Conservation (phyloP, 176 grass and related monocot genomes). For the Juncus effusus region DNA sequence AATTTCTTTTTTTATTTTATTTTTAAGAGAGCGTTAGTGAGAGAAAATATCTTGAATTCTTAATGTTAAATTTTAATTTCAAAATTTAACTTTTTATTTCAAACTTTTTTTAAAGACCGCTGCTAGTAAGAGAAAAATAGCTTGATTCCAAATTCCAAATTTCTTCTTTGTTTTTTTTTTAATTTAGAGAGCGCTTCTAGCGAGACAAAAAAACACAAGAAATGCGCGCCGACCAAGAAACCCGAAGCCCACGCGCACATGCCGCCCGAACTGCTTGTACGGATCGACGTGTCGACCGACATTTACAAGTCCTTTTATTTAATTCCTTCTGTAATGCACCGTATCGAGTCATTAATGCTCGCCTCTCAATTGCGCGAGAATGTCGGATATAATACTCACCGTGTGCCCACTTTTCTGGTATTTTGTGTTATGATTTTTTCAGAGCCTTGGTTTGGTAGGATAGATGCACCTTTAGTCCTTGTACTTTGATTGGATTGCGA, state of each 20-base stretch:
- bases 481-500: too few relatives aligned
- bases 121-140: background rate
- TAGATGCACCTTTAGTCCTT: background rate
- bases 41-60: too few relatives aligned
- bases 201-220: slow-evolving; percentile 40
- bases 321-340: slow-evolving; percentile 88
- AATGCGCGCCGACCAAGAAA: slow-evolving; percentile 32
- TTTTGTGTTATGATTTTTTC: background rate
- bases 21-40: too few relatives aligned
- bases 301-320: slow-evolving; percentile 82
- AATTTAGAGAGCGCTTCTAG: slow-evolving; percentile 44
- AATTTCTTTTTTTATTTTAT: too few relatives aligned
- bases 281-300: slow-evolving; percentile 60
- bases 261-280: slow-evolving; percentile 80
- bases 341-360: slow-evolving; percentile 69
- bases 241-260: slow-evolving; percentile 54
- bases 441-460: background rate
- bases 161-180: slow-evolving; percentile 13
- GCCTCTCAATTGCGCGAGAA: slow-evolving; percentile 74
- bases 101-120: too few relatives aligned
- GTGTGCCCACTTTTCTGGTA: slow-evolving; percentile 72
- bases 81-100: too few relatives aligned
- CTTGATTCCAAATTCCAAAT: background rate
- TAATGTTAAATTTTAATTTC: too few relatives aligned
- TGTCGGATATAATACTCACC: slow-evolving; percentile 45